phyloP scores from a whole-genome alignment of 495 filamentous ascomycete species.

The Neurospora intermedia region DNA sequence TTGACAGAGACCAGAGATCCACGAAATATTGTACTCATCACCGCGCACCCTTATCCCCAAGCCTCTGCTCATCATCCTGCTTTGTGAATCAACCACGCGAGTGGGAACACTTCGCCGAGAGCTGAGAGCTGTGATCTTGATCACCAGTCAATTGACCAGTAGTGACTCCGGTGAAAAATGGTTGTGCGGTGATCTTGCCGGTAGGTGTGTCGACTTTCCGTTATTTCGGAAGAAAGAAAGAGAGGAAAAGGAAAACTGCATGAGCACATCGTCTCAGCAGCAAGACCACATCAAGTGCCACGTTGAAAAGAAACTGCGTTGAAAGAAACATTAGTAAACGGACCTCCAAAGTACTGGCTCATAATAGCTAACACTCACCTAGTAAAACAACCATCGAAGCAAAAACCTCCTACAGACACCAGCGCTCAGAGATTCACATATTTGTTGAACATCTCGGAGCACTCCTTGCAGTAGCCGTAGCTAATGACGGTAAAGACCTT shows the following conservation, averaged over 20 bases:
- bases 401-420: neutral
- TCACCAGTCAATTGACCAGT: neutral
- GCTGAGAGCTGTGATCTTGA: neutral
- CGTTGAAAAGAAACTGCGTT: neutral
- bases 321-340: neutral
- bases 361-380: neutral
- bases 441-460: neutral
- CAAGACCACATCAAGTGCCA: neutral
- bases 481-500: conserved; percentile 9
- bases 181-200: neutral
- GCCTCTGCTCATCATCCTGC: neutral
- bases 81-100: neutral
- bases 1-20: neutral
- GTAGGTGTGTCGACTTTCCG: neutral
- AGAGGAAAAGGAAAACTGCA: neutral
- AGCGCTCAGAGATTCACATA: neutral
- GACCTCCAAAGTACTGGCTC: neutral
- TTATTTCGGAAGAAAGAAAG: neutral
- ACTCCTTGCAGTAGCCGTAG: conserved; percentile 10
- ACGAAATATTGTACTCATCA: neutral
- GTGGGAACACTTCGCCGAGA: neutral
- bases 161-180: neutral
- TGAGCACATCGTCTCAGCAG: neutral
- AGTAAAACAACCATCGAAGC: neutral
- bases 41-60: neutral